Percentiles rank a stretch among this genome's conserved stretches.
These are phyloP conservation scores for Globisporangium abappressorium DNA, from an alignment of 352 stramenopile genomes.

Conservation along the genomic window DNA sequence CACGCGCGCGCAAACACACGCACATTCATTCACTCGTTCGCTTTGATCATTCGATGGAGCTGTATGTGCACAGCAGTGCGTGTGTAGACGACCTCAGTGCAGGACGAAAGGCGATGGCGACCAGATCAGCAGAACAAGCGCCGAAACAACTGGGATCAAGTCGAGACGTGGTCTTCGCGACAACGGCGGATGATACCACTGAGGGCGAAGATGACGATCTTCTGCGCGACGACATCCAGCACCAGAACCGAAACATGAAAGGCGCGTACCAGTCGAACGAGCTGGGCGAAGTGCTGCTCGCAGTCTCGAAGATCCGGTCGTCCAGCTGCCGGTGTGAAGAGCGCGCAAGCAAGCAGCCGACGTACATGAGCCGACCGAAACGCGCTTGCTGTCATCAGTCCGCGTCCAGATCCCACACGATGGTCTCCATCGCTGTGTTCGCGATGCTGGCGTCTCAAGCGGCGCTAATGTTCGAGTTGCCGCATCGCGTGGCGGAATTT, in stretches of 20 bases:
- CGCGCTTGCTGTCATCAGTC: slow-evolving; percentile 21
- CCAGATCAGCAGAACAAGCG: slow-evolving; percentile 4
- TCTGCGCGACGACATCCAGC: not conserved
- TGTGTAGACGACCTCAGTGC: slow-evolving; percentile 7
- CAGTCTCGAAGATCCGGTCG: slow-evolving; percentile 26
- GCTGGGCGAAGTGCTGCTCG: slow-evolving; percentile 56
- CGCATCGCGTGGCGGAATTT: slow-evolving; percentile 41
- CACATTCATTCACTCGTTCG: not conserved
- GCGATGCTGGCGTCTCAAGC: slow-evolving; percentile 29
- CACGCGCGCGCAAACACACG: not conserved
- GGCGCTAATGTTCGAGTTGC: slow-evolving; percentile 28
- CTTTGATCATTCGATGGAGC: slow-evolving; percentile 6
- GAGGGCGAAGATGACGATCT: not conserved
- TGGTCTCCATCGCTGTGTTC: slow-evolving; percentile 31
- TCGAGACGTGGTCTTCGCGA: not conserved
- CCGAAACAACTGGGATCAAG: not conserved
- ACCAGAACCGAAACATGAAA: slow-evolving; percentile 18
- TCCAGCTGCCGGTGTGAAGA: slow-evolving; percentile 5
- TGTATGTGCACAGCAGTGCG: slow-evolving; percentile 11
- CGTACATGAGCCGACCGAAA: slow-evolving; percentile 7
- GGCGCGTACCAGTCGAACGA: slow-evolving; percentile 22
- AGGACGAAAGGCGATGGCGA: slow-evolving; percentile 7
- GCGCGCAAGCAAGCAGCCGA: not conserved
- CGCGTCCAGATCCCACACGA: slow-evolving; percentile 10
- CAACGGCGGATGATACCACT: not conserved